Base-by-base conservation (phyloP, 2,329 filamentous ascomycete genomes). In the Sporothrix schenckii region DNA sequence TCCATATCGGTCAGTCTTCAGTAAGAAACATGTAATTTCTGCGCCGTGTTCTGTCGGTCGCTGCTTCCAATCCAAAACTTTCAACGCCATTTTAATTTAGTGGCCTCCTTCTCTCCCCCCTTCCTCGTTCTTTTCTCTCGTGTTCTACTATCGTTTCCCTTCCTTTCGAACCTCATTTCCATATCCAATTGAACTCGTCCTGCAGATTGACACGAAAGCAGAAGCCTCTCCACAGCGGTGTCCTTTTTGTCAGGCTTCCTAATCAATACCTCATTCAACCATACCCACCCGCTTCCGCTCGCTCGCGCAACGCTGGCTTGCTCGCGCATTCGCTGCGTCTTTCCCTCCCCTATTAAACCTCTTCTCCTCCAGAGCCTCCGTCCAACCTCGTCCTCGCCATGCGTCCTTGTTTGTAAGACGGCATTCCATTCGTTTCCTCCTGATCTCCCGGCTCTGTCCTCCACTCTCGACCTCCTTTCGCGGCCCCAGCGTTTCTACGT, bases 221-320 rank as follows among this genome's bases (percentile, higher is more conserved):
- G 30, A 9, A 3, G 24, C 47, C 27, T 49, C 27, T 27, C 13
- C 47, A 34, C 44, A 9, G n/a, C 16, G 27, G 44, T 34, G 47
- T 34, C 47, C 9, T 14, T 69, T 58, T 68, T 58, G 66, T 49
- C 53, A 56, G 53, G 52, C 66, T 39, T 39, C n/a, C 50, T 56
- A 47, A 49, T 24, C 19, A 53, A 30, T 50, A 21, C n/a, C 53
- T 49, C 52, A 70, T 52, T 56, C 44, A 70, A 44, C 61, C 21
- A 34, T 24, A 24, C 39, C 56, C 44, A 44, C 44, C 44, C 53
- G 34, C 34, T 34, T 34, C 34, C 34, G 14, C 49, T 11, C 50
- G 6, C n/a, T 41, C 56, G 27, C 56, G 66, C 70, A 71, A 70
- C 30, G 39, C 47, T 65, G 56, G 66, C 66, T 34, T 69, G 41